These are phyloP conservation scores for Nemania abortiva DNA, from an alignment of 2,329 filamentous ascomycete genomes.

Conservation along the genomic window DNA sequence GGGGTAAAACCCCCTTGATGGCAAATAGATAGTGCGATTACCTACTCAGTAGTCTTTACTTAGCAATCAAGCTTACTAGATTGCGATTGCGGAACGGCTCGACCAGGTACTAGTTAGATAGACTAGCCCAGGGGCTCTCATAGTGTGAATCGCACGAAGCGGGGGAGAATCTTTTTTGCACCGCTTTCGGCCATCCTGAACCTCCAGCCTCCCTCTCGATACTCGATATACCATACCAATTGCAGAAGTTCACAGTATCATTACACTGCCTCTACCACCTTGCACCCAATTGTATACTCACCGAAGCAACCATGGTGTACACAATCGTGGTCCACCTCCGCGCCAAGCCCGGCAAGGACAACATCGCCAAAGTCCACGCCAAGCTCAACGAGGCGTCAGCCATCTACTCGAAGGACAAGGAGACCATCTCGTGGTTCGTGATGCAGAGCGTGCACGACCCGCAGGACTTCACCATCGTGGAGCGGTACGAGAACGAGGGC, in stretches of 20 bases:
- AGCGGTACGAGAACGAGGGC: conserved; percentile 76
- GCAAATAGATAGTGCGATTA: too few species aligned
- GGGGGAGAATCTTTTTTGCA: conserved; percentile 19
- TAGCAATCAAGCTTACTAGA: conserved; percentile 1
- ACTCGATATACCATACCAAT: conserved; percentile 8
- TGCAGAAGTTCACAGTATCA: conserved; percentile 11
- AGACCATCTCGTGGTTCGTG: conserved; percentile 79
- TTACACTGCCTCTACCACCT: neutral
- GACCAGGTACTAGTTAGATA: neutral
- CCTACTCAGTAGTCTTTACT: too few species aligned
- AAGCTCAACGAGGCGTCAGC: conserved; percentile 82
- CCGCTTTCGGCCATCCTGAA: conserved; percentile 12
- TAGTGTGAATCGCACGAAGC: conserved; percentile 7
- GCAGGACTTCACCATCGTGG: conserved; percentile 79
- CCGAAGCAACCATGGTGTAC: conserved; percentile 67
- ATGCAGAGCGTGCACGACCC: conserved; percentile 79
- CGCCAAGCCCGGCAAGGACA: conserved; percentile 73
- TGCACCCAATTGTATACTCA: neutral
- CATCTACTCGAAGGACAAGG: conserved; percentile 78
- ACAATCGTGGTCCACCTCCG: conserved; percentile 77
- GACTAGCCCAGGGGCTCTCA: too few species aligned
- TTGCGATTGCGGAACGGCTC: conserved; percentile 7
- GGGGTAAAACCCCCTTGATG: too few species aligned
- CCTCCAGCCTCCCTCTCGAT: neutral
- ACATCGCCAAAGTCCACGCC: conserved; percentile 74